Evolutionary conservation across 345 rosid genomes (phyloP), one percentile per base, ranked within the genome.

Genomic region (Populus simonii): DNA sequence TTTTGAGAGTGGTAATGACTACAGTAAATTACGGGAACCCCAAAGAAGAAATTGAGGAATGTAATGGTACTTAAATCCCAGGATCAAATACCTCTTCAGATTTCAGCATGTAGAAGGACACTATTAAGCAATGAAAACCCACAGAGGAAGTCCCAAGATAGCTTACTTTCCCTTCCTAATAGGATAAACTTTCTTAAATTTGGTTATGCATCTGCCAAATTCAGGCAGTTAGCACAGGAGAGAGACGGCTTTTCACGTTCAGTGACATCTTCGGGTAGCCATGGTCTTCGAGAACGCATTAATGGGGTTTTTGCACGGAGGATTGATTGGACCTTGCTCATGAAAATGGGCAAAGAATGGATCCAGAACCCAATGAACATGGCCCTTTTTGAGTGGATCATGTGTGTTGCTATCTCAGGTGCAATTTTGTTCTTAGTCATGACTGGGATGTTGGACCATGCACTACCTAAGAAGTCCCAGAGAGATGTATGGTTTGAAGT

Each of bases 401-500:
- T 77, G 6, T 80, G 77, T 70, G 96, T 96, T 75, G 97, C 96
- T 13, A 83, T 96, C 79, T 96, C 98, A 0, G 99, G 99, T 27
- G 99, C 97, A 17, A 88, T 96, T 79, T 86, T 96, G 84, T 93
- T 96, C 83, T 85, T 96, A 66, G 99, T 96, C 45, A 92, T 96
- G 97, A 96, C 98, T 10, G 97, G 99, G 71, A 96, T 96, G 99
- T 80, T 96, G 78, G 89, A 96, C 76, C 63, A 49, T 16, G 98
- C 78, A 7, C 66, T 96, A 53, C 94, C 91, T 12, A 88, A 82
- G 51, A 93, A 92, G 84, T 84, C 96, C 5, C 82, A 89, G 35
- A 90, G 97, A 85, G 83, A 92, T 79, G 87, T 84, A 78, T 94
- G 98, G 98, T 93, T 92, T 80, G 98, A 94, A 82, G 97, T 93